A percentile compares a stretch with the other conserved stretches of the same genome.
These are phyloP conservation scores for Tillandsia fasciculata DNA, from an alignment of 176 grass and related monocot genomes.

Conservation along the genomic window DNA sequence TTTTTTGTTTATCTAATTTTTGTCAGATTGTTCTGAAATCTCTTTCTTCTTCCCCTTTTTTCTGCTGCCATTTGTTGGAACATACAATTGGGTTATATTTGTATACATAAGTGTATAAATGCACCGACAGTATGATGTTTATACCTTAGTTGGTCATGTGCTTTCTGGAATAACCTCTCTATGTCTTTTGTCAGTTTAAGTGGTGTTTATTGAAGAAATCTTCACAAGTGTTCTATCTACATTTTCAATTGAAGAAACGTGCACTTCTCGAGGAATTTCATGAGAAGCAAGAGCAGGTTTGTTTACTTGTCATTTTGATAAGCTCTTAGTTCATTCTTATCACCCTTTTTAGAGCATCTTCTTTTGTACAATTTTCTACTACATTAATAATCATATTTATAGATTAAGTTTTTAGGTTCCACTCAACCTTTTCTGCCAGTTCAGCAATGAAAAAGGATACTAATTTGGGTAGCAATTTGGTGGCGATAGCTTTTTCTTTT, in stretches of 20 bases:
- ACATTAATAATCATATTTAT: too few relatives aligned
- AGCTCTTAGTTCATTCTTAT: background rate
- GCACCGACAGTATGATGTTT: background rate
- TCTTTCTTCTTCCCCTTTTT: background rate
- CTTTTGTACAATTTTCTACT: too few relatives aligned
- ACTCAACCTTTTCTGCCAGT: too few relatives aligned
- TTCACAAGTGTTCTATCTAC: constrained; percentile 85
- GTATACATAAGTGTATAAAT: background rate
- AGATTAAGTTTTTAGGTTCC: too few relatives aligned
- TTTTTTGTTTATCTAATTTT: too few relatives aligned
- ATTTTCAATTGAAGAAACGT: constrained; percentile 84
- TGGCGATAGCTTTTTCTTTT: too few relatives aligned
- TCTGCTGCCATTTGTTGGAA: background rate
- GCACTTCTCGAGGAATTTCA: constrained; percentile 91
- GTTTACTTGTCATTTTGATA: constrained; percentile 5
- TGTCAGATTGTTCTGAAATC: background rate
- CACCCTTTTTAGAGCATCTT: too few relatives aligned
- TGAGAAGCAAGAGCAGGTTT: constrained; percentile 98
- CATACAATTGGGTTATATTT: background rate
- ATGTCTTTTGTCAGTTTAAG: constrained; percentile 78
- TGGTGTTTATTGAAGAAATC: constrained; percentile 97
- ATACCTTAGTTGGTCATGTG: constrained; percentile 6
- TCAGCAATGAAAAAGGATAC: too few relatives aligned
- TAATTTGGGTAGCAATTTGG: too few relatives aligned
- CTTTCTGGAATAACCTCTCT: constrained; percentile 35